Evolutionary conservation across 2,329 filamentous ascomycete species (phyloP).

Genomic region (Pseudogymnoascus sp.): DNA sequence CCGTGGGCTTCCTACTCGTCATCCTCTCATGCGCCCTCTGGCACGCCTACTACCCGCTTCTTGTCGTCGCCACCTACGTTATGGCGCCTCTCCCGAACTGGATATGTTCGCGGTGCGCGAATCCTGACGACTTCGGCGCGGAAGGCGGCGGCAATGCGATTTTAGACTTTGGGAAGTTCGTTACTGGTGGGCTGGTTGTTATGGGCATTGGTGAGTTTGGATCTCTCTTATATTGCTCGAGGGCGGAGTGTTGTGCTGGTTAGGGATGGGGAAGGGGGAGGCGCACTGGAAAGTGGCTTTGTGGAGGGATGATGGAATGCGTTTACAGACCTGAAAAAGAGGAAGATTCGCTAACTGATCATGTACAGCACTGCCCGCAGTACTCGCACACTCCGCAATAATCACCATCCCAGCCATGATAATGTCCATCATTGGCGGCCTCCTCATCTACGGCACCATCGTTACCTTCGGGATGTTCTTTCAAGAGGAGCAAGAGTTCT

Average conservation of each 20-base stretch:
- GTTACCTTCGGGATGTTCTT: constrained; percentile 99
- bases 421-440: constrained; percentile 88
- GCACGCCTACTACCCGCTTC: constrained; percentile 87
- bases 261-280: neutral
- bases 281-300: neutral
- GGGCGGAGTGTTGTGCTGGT: neutral
- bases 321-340: neutral
- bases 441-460: constrained; percentile 96
- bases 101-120: constrained; percentile 82
- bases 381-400: constrained; percentile 79
- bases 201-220: constrained; percentile 84
- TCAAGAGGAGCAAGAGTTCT: constrained; percentile 95
- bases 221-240: neutral
- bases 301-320: neutral
- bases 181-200: constrained; percentile 90
- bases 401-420: constrained; percentile 81
- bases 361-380: constrained; percentile 67
- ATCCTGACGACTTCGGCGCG: constrained; percentile 91
- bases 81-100: constrained; percentile 93
- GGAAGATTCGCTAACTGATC: neutral
- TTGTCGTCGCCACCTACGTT: constrained; percentile 94
- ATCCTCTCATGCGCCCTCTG: constrained; percentile 96
- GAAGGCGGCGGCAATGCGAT: constrained; percentile 73
- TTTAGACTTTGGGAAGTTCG: constrained; percentile 89
- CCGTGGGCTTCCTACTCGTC: constrained; percentile 96